Conservation (phyloP, 441 rosid genomes). For the Breynia disticha region DNA sequence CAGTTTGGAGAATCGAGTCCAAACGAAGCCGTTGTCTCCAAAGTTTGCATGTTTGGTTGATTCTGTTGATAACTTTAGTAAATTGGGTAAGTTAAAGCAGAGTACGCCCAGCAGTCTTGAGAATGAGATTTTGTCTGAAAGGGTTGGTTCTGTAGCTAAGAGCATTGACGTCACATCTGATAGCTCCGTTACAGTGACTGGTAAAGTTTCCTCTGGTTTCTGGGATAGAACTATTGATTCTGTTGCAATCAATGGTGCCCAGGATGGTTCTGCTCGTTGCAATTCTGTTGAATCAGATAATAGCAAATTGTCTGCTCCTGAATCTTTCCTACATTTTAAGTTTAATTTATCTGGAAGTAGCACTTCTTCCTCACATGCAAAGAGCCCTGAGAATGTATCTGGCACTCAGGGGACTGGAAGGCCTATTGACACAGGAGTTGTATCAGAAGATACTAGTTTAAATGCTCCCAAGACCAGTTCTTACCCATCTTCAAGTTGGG, state of each 20-base stretch:
- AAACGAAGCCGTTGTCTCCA: constrained; percentile 47
- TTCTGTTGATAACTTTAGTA: constrained; percentile 35
- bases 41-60: constrained; percentile 66
- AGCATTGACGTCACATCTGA: constrained; percentile 11
- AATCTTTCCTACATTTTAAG: constrained; percentile 35
- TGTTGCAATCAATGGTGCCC: constrained; percentile 18
- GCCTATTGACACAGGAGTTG: constrained; percentile 15
- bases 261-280: constrained; percentile 20
- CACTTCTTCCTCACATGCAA: constrained; percentile 13
- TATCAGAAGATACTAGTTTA: constrained; percentile 9
- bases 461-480: constrained; percentile 15
- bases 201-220: constrained; percentile 38
- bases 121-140: constrained; percentile 23
- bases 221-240: constrained; percentile 49
- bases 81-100: constrained; percentile 20
- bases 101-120: constrained; percentile 18
- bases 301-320: constrained; percentile 21
- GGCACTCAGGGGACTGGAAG: constrained; percentile 9
- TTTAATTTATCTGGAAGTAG: constrained; percentile 30
- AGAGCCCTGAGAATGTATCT: constrained; percentile 15
- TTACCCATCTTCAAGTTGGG: constrained; percentile 19
- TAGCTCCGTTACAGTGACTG: constrained; percentile 21
- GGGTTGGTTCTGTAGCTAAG: constrained; percentile 25
- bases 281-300: constrained; percentile 19
- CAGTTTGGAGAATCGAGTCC: constrained; percentile 27